Evolutionary conservation across 108 stramenopile species (phyloP).

Genomic region (Cafeteria roenbergensis): DNA sequence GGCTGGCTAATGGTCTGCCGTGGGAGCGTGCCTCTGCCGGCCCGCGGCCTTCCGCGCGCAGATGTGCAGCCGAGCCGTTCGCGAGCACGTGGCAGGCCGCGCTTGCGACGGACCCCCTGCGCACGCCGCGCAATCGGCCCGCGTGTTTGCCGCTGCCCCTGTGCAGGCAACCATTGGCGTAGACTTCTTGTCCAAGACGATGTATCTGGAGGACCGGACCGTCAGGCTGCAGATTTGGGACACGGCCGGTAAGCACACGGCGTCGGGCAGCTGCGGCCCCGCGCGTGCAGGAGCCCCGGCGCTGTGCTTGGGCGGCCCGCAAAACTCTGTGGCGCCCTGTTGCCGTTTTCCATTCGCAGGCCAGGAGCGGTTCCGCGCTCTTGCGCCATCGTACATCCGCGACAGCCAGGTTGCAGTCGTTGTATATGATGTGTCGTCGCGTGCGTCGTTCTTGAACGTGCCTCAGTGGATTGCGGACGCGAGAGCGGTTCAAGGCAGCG

Average conservation of each 20-base stretch:
- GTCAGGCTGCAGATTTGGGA: slow-evolving; percentile 98
- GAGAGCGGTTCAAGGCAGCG: slow-evolving; percentile 82
- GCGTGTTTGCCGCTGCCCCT: neutral
- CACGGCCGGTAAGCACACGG: slow-evolving; percentile 60
- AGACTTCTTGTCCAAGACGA: slow-evolving; percentile 94
- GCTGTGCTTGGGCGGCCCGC: neutral
- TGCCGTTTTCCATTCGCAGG: neutral
- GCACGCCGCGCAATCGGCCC: no score
- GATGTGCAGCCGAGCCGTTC: neutral
- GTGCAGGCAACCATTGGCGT: slow-evolving; percentile 84
- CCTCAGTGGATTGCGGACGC: slow-evolving; percentile 98
- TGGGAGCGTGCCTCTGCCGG: neutral
- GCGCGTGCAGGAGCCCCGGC: neutral
- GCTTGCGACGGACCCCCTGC: slow-evolving; percentile 88
- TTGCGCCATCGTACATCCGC: slow-evolving; percentile 96
- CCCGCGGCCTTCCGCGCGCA: no score
- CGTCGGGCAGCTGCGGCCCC: no score
- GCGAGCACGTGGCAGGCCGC: slow-evolving; percentile 56
- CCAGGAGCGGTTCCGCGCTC: slow-evolving; percentile 36
- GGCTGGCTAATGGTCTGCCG: neutral
- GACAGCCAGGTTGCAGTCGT: slow-evolving; percentile 94
- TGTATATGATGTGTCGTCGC: slow-evolving; percentile 82
- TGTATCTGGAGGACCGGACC: slow-evolving; percentile 90
- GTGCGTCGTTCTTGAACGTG: slow-evolving; percentile 85
- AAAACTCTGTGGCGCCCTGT: neutral